A percentile compares a stretch with the other conserved stretches of the same genome.
phyloP scores from a whole-genome alignment of 495 filamentous ascomycete species.

The Penicillium manginii region DNA sequence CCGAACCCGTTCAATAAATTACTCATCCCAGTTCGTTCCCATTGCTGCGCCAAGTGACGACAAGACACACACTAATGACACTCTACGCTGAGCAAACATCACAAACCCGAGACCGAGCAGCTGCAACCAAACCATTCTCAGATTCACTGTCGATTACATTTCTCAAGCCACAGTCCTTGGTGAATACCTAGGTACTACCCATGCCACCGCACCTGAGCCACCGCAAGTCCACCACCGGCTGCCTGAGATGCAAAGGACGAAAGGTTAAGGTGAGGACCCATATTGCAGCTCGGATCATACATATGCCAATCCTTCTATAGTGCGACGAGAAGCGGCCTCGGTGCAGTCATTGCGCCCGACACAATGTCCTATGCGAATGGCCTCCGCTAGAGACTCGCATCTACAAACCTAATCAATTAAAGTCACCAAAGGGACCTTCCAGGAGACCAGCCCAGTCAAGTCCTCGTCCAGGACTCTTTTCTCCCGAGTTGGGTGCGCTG shows the following conservation, averaged over 20 bases:
- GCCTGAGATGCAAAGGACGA: constrained; percentile 50
- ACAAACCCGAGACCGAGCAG: constrained; percentile 7
- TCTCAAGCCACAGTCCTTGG: not conserved
- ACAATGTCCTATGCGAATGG: constrained; percentile 22
- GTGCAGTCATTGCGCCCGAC: constrained; percentile 29
- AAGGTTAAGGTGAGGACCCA: constrained; percentile 43
- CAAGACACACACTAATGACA: not conserved
- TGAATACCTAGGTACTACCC: not conserved
- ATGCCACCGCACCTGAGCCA: constrained; percentile 34
- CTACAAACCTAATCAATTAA: constrained; percentile 18
- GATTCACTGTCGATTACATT: not conserved
- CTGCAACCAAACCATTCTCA: not conserved
- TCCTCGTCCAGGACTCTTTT: constrained; percentile 10
- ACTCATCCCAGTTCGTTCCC: not conserved
- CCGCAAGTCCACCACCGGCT: constrained; percentile 49
- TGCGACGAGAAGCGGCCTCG: constrained; percentile 24
- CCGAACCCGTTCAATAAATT: constrained; percentile 7
- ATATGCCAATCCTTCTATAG: constrained; percentile 7
- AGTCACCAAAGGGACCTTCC: not conserved
- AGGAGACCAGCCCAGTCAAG: not conserved
- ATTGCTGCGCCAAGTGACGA: not conserved
- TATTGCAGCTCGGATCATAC: not conserved
- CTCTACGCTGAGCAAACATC: not conserved
- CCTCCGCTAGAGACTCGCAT: constrained; percentile 15
- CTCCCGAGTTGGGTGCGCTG: constrained; percentile 14